These are phyloP conservation scores for Onygenales sp. DNA, from an alignment of 2,329 filamentous ascomycete species.

Conservation along the genomic window DNA sequence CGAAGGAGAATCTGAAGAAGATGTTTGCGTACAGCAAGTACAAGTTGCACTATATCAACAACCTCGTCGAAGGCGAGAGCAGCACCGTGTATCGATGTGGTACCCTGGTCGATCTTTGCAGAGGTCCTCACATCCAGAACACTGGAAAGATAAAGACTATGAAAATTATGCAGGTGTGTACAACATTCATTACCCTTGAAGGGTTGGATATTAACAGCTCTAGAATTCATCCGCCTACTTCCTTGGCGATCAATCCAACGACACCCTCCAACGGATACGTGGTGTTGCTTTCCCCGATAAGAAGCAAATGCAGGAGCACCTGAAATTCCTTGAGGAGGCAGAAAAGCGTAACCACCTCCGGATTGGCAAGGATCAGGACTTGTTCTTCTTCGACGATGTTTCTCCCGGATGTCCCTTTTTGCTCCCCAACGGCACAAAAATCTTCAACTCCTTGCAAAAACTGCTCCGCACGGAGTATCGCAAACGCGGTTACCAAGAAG, in stretches of 20 bases:
- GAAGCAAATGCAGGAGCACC: constrained; percentile 84
- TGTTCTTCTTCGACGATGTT: constrained; percentile 92
- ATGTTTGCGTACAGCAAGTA: constrained; percentile 99
- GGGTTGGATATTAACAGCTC: constrained; percentile 19
- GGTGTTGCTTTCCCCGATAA: constrained; percentile 97
- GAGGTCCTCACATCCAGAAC: constrained; percentile 88
- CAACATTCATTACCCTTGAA: constrained; percentile 12
- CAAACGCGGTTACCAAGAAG: constrained; percentile 88
- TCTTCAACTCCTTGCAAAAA: constrained; percentile 79
- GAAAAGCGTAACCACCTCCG: constrained; percentile 92
- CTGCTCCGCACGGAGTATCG: constrained; percentile 84
- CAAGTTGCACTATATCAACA: constrained; percentile 94
- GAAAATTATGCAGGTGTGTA: constrained; percentile 69
- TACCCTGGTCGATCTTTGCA: constrained; percentile 87
- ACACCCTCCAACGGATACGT: constrained; percentile 92
- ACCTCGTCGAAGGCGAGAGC: constrained; percentile 83
- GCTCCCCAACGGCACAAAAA: constrained; percentile 82
- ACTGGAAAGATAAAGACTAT: constrained; percentile 92
- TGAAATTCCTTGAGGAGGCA: constrained; percentile 94
- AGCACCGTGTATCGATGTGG: constrained; percentile 94
- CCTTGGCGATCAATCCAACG: constrained; percentile 85
- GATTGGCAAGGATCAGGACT: constrained; percentile 89
- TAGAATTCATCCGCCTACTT: constrained; percentile 76
- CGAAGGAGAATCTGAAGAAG: constrained; percentile 83
- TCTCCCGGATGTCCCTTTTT: constrained; percentile 94